Conservation (phyloP, 805 yeast species). For the Brettanomyces custersianus region DNA sequence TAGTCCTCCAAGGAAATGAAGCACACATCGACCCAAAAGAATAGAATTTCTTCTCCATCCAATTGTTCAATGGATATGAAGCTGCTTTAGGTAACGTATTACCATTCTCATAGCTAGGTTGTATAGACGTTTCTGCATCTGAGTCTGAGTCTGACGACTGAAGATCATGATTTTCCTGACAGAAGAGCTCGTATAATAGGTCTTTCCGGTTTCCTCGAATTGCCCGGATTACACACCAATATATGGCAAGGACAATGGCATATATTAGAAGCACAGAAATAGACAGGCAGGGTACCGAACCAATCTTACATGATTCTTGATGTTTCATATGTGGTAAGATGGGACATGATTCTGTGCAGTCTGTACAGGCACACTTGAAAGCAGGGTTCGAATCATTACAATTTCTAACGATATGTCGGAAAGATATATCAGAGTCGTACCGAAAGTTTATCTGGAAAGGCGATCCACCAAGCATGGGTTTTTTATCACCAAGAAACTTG, state of each 20-base stretch:
- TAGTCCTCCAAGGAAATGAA: conserved; percentile 43
- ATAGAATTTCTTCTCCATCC: conserved; percentile 39
- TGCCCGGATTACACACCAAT: neutral
- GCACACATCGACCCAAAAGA: conserved; percentile 54
- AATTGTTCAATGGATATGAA: conserved; percentile 39
- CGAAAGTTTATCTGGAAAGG: conserved; percentile 86
- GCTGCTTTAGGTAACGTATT: no score
- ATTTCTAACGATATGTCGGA: conserved; percentile 11
- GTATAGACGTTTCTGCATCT: no score
- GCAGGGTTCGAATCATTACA: conserved; percentile 52
- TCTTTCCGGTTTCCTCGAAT: neutral
- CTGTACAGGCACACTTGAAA: conserved; percentile 84
- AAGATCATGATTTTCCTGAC: neutral
- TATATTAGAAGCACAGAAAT: conserved; percentile 50
- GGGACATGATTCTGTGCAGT: conserved; percentile 80
- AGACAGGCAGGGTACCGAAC: conserved; percentile 67
- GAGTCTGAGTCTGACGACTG: no score
- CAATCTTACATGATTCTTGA: conserved; percentile 37
- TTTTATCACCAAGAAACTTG: conserved; percentile 88
- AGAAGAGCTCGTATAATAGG: neutral
- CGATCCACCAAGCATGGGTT: conserved; percentile 89
- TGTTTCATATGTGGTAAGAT: conserved; percentile 38
- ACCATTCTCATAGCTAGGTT: no score
- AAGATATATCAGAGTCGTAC: conserved; percentile 28
- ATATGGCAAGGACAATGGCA: conserved; percentile 10